Conservation (phyloP, 2,329 filamentous ascomycete species). For the Diplodia scrobiculata region DNA sequence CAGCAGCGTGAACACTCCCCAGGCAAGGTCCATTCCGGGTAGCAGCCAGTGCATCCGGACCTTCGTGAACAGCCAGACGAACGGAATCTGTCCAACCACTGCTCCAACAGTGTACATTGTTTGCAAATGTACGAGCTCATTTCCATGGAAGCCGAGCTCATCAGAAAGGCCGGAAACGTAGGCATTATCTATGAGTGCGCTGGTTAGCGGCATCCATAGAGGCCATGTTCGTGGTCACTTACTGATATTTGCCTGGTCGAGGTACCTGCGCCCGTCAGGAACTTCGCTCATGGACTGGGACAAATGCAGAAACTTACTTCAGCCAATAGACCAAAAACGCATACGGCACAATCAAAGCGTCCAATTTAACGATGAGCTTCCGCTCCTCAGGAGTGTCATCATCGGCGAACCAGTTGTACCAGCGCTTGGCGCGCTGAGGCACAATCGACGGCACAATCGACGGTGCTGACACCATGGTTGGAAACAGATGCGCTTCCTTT, state of each 20-base stretch:
- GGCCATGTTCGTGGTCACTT: constrained; percentile 29
- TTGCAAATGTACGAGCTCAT: constrained; percentile 59
- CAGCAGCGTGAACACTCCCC: constrained; percentile 61
- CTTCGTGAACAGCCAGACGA: constrained; percentile 53
- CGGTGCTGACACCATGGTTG: constrained; percentile 9
- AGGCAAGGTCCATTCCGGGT: constrained; percentile 56
- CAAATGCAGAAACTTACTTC: constrained; percentile 40
- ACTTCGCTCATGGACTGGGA: too few relatives aligned
- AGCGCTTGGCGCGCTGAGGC: constrained; percentile 10
- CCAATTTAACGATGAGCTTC: constrained; percentile 58
- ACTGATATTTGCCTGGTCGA: constrained; percentile 60
- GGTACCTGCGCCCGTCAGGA: constrained; percentile 40
- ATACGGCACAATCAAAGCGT: constrained; percentile 59
- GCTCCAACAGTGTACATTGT: constrained; percentile 57
- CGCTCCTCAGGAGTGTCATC: constrained; percentile 56
- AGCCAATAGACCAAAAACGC: constrained; percentile 60
- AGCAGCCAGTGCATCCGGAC: constrained; percentile 55
- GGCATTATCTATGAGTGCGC: constrained; percentile 52
- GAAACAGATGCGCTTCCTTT: not conserved
- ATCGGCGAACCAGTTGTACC: constrained; percentile 35
- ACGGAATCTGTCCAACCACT: constrained; percentile 56
- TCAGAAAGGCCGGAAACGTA: constrained; percentile 59
- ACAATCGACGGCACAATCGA: constrained; percentile 17
- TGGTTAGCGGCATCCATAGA: not conserved
- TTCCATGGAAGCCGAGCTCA: constrained; percentile 55